These are phyloP conservation scores for Cairneyella variabilis DNA, from an alignment of 495 filamentous ascomycete genomes.

Conservation along the genomic window DNA sequence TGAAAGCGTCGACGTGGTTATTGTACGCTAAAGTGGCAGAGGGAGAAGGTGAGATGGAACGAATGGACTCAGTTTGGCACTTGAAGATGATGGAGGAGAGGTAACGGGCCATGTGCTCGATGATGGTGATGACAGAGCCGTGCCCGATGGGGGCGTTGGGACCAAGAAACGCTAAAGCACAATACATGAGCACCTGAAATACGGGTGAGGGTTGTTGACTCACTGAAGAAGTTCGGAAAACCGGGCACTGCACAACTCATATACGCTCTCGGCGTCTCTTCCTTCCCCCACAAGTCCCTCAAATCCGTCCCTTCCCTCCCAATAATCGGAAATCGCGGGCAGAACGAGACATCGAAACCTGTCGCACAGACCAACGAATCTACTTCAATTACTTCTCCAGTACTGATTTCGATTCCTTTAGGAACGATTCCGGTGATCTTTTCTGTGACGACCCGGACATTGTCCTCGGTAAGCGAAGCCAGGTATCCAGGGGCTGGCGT, in stretches of 20 bases:
- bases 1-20: conserved; percentile 59
- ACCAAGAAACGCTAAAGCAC: conserved; percentile 39
- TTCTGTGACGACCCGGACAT: conserved; percentile 55
- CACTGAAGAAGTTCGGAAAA: conserved; percentile 61
- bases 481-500: conserved; percentile 70
- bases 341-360: conserved; percentile 58
- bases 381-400: conserved; percentile 50
- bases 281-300: conserved; percentile 37
- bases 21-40: conserved; percentile 61
- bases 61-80: conserved; percentile 56
- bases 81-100: conserved; percentile 61
- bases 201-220: conserved; percentile 23
- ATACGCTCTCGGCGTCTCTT: conserved; percentile 58
- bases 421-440: conserved; percentile 52
- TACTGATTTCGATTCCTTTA: conserved; percentile 55
- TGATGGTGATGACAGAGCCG: conserved; percentile 46
- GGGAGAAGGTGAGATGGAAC: conserved; percentile 45
- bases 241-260: conserved; percentile 55
- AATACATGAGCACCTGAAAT: background rate
- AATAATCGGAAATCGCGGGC: conserved; percentile 55
- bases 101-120: conserved; percentile 54
- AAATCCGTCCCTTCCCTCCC: conserved; percentile 39
- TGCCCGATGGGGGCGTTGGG: conserved; percentile 52
- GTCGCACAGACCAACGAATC: conserved; percentile 70
- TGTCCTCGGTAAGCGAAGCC: conserved; percentile 54